Evolutionary conservation across 768 basidiomycete species (phyloP).

Genomic region (Mycena maculata): DNA sequence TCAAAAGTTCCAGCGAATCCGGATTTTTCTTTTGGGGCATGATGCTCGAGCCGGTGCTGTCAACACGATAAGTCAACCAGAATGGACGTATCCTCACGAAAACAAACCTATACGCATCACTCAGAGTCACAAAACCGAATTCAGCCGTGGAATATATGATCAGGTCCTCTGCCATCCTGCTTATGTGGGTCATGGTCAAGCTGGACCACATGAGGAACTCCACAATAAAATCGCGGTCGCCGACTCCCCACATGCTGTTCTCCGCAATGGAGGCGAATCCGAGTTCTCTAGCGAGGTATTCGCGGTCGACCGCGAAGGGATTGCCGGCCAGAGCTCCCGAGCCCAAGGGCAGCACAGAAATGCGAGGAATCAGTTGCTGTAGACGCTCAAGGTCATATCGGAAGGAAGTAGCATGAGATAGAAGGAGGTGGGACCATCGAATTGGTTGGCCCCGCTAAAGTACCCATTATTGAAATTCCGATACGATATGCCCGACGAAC

Average conservation of each 20-base stretch:
- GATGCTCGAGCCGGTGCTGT: conserved; percentile 96
- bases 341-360: conserved; percentile 94
- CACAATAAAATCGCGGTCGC: conserved; percentile 96
- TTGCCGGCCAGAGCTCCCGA: conserved; percentile 97
- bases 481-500: conserved; percentile 52
- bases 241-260: conserved; percentile 97
- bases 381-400: conserved; percentile 89
- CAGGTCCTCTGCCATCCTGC: conserved; percentile 94
- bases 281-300: conserved; percentile 90
- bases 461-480: neutral
- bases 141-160: conserved; percentile 97
- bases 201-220: conserved; percentile 98
- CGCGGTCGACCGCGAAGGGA: conserved; percentile 93
- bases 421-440: conserved; percentile 96
- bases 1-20: conserved; percentile 93
- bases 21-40: conserved; percentile 99
- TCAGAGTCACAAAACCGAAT: conserved; percentile 95
- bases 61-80: conserved; percentile 18
- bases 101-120: conserved; percentile 93
- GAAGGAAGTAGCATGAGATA: conserved; percentile 96
- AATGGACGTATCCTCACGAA: neutral
- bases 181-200: conserved; percentile 92
- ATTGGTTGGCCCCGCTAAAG: conserved; percentile 95
- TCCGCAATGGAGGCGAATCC: conserved; percentile 90
- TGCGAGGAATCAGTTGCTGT: conserved; percentile 84